Percentiles rank a stretch among this genome's conserved stretches.
phyloP scores from a whole-genome alignment of 2,329 filamentous ascomycete genomes.

The Trichophyton verrucosum region DNA sequence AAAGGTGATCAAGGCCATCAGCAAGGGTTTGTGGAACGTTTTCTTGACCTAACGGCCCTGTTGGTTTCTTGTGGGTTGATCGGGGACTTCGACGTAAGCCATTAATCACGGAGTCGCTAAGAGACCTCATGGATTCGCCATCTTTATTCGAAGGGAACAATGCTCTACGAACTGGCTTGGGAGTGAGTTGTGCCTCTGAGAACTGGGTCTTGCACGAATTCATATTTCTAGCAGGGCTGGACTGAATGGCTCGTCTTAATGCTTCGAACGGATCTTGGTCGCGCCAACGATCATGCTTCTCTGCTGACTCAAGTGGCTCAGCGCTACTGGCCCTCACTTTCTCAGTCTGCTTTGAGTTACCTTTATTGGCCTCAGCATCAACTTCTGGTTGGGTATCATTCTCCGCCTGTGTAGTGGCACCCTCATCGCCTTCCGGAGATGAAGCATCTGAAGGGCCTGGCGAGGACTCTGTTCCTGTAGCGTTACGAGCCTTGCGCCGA shows the following conservation, averaged over 20 bases:
- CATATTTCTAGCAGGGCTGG: conserved; percentile 45
- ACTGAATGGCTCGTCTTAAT: conserved; percentile 45
- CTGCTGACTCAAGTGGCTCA: conserved; percentile 30
- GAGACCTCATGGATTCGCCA: conserved; percentile 25
- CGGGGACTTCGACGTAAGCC: conserved; percentile 39
- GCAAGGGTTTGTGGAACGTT: conserved; percentile 38
- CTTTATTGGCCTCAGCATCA: conserved; percentile 16
- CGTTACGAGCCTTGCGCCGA: conserved; percentile 15
- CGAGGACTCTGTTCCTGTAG: conserved; percentile 25
- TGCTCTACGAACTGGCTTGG: conserved; percentile 39
- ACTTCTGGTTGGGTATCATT: conserved; percentile 13
- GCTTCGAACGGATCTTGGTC: conserved; percentile 34
- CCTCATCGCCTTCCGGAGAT: conserved; percentile 16
- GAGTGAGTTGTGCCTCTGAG: conserved; percentile 43
- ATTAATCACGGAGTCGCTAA: conserved; percentile 29
- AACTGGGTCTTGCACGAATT: conserved; percentile 29
- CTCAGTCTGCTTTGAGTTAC: conserved; percentile 25
- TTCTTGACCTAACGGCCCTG: conserved; percentile 43
- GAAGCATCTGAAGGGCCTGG: conserved; percentile 7
- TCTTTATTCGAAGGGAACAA: conserved; percentile 32
- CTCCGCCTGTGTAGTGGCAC: conserved; percentile 14
- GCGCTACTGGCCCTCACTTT: conserved; percentile 38
- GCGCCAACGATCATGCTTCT: conserved; percentile 25
- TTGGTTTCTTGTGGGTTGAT: conserved; percentile 25
- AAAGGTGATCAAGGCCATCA: conserved; percentile 52